Percentiles rank a stretch among this genome's conserved stretches.
These are phyloP conservation scores for Cokeromyces recurvatus DNA, from an alignment of 371 early-diverging fungal genomes.

Conservation along the genomic window DNA sequence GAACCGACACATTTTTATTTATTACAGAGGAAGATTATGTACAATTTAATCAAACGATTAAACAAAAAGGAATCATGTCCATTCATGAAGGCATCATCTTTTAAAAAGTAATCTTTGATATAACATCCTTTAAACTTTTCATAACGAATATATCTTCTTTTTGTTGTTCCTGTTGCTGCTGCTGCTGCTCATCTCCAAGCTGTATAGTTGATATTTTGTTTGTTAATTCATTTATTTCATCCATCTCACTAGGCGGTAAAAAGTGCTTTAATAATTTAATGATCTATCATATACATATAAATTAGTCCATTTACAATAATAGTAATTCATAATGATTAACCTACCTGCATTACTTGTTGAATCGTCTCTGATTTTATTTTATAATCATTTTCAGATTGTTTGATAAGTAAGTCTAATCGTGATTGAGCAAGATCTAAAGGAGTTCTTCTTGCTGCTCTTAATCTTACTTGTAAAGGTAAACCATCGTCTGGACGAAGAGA, in stretches of 20 bases:
- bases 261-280: constrained; percentile 35
- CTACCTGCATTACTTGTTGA: constrained; percentile 25
- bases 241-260: constrained; percentile 6
- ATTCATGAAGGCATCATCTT: constrained; percentile 7
- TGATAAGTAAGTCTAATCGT: constrained; percentile 31
- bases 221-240: constrained; percentile 15
- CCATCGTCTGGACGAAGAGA: constrained; percentile 4
- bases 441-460: constrained; percentile 19
- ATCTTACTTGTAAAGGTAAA: constrained; percentile 7
- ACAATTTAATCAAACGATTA: background rate
- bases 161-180: background rate
- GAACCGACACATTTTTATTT: constrained; percentile 14
- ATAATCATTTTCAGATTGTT: constrained; percentile 4
- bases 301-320: background rate
- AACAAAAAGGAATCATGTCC: constrained; percentile 16
- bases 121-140: constrained; percentile 17
- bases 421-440: constrained; percentile 37
- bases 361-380: constrained; percentile 2
- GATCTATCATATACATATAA: too few species aligned
- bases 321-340: background rate
- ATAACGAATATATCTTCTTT: constrained; percentile 14
- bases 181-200: background rate
- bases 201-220: constrained; percentile 5
- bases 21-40: constrained; percentile 18
- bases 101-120: constrained; percentile 14